A percentile compares a stretch with the other conserved stretches of the same genome.
These are phyloP conservation scores for Talaromyces sp. DNA, from an alignment of 2,329 filamentous ascomycete genomes.

Conservation along the genomic window DNA sequence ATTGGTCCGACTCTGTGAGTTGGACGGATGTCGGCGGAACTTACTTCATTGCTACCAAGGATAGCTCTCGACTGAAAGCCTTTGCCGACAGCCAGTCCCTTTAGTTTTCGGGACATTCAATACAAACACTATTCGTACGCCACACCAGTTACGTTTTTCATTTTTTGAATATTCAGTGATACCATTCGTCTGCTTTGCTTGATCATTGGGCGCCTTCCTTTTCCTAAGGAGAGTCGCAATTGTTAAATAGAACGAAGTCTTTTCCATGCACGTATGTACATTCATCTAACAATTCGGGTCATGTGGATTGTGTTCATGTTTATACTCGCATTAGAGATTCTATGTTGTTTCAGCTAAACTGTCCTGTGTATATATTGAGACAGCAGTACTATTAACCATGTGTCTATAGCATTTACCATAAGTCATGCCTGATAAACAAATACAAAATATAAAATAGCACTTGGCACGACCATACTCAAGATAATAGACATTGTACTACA, in stretches of 20 bases:
- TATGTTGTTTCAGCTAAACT: not conserved
- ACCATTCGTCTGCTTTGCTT: not conserved
- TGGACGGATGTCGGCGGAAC: conserved; percentile 82
- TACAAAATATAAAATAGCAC: not conserved
- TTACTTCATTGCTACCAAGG: conserved; percentile 85
- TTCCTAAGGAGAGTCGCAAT: not conserved
- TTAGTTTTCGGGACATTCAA: not conserved
- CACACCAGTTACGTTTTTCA: too few species aligned
- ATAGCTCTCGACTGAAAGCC: conserved; percentile 49
- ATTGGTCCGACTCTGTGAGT: conserved; percentile 68
- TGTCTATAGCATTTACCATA: not conserved
- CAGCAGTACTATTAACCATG: not conserved
- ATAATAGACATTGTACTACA: not conserved
- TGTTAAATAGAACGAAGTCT: not conserved
- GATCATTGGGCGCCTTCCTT: not conserved
- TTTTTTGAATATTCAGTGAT: not conserved
- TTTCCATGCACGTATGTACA: not conserved
- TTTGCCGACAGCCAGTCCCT: conserved; percentile 35
- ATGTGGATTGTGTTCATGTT: conserved; percentile 1
- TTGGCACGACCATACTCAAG: not conserved
- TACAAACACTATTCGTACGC: not conserved
- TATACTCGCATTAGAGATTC: conserved; percentile 2
- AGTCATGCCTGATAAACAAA: not conserved
- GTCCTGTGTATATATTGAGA: not conserved
- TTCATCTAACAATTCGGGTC: not conserved